Evolutionary conservation across 257 asterid species (phyloP), one percentile per base, ranked within the genome.

Genomic region (Agastache rugosa): DNA sequence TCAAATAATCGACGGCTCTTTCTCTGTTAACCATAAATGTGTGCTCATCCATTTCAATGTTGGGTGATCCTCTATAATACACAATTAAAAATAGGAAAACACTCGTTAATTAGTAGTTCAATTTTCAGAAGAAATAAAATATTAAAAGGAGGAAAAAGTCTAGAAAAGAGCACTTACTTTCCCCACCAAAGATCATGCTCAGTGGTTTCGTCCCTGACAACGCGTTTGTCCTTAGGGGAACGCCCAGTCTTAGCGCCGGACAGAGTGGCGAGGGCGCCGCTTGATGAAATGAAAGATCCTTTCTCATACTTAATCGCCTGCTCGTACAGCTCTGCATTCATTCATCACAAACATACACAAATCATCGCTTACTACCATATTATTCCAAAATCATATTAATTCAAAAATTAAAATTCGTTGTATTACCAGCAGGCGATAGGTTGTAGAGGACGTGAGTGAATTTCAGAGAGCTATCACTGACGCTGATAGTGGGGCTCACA

Each of bases 31-130:
- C 90, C 93, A 93, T 69, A 87, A 91, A 93, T 11, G 98, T 85
- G 12, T 91, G 96, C 85, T 91, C 98, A 51, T 93, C 97, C 98
- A 93, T 93, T 83, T 93, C 98, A 51, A 93, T 93, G 76, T 93
- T 91, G 12, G 98, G 98, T 1, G 98, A 88, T 11, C 98, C 98
- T 84, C 98, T 93, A 22, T 27, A 62, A 45, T 0, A 60, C 22
- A 74, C 45, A 67, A 35, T 3, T 10, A 34, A 7, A 14, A 45
- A 44, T 44, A 50, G 11, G 8, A 29, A 19, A 62, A 35, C 12
- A 39, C 7, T 44, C 41, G n/a, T 44, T 11, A 45, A 2, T 15
- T 27, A 58, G 3, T 20, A 12, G 8, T 11, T 20, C 69, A 31
- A 17, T 8, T 20, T 55, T 10, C 8, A 6, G 12, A 31, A 19